A percentile compares a stretch with the other conserved stretches of the same genome.
Conservation (phyloP, 2,329 filamentous ascomycete species). For the Aspergillus quadricinctus region DNA sequence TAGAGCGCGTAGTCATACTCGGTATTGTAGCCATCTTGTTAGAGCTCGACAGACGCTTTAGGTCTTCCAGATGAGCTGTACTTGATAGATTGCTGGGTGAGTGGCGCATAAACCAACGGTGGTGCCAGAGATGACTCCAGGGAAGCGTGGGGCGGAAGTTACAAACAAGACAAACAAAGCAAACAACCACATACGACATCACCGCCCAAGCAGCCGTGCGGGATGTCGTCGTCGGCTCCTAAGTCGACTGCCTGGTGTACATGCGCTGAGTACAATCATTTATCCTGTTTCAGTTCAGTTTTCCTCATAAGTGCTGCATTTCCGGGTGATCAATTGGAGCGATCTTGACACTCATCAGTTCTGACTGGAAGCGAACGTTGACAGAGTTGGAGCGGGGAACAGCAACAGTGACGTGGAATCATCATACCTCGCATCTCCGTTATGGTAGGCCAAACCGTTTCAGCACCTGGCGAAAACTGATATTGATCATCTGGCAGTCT, state of each 20-base stretch:
- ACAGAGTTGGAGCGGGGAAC: neutral
- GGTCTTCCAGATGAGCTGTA: slow-evolving; percentile 2
- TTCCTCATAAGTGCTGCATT: neutral
- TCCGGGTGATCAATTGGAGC: neutral
- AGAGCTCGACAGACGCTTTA: neutral
- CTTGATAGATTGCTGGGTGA: slow-evolving; percentile 1
- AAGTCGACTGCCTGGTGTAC: slow-evolving; percentile 5
- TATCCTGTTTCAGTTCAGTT: neutral
- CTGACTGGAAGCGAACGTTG: slow-evolving; percentile 2
- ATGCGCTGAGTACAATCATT: neutral
- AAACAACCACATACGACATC: slow-evolving; percentile 11
- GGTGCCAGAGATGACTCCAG: slow-evolving; percentile 10
- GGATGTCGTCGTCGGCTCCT: slow-evolving; percentile 7
- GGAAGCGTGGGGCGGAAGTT: slow-evolving; percentile 19
- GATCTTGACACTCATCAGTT: neutral
- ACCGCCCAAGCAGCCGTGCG: slow-evolving; percentile 4
- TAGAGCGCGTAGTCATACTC: slow-evolving; percentile 38
- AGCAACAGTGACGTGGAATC: slow-evolving; percentile 1
- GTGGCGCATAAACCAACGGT: slow-evolving; percentile 15
- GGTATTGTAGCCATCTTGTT: slow-evolving; percentile 52
- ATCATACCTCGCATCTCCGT: slow-evolving; percentile 16
- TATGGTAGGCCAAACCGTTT: slow-evolving; percentile 23
- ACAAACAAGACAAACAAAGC: slow-evolving; percentile 33
- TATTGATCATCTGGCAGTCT: slow-evolving; percentile 53
- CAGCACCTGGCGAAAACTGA: neutral